phyloP scores from a whole-genome alignment of 1,284 basidiomycete species.

The Rhizoctonia solani region DNA sequence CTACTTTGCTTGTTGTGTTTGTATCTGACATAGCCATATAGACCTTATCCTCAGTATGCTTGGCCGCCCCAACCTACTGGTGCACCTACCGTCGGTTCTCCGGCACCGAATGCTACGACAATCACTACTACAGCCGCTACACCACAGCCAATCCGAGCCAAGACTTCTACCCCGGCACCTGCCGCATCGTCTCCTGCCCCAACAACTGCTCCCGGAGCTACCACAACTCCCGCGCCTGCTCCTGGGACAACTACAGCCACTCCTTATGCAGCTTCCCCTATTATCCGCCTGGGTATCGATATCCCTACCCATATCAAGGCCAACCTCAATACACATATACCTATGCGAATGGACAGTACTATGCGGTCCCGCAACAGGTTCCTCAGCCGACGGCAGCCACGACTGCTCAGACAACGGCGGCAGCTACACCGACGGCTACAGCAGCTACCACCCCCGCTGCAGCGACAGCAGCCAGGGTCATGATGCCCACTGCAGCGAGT shows the following conservation, averaged over 20 bases:
- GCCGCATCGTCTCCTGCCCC: slow-evolving; percentile 39
- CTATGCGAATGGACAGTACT: slow-evolving; percentile 29
- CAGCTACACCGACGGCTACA: slow-evolving; percentile 32
- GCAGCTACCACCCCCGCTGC: slow-evolving; percentile 8
- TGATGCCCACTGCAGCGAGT: slow-evolving; percentile 1
- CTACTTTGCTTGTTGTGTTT: neutral
- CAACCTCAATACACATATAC: slow-evolving; percentile 31
- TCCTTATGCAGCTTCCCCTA: slow-evolving; percentile 14
- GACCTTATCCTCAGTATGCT: too few relatives aligned
- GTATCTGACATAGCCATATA: slow-evolving; percentile 2
- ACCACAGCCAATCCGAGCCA: slow-evolving; percentile 41
- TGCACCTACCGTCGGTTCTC: slow-evolving; percentile 24
- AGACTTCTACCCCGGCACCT: slow-evolving; percentile 22
- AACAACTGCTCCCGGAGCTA: slow-evolving; percentile 40
- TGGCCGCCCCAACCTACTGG: slow-evolving; percentile 28
- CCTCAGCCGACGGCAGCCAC: slow-evolving; percentile 16
- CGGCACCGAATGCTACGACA: neutral
- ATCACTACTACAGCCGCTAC: slow-evolving; percentile 2
- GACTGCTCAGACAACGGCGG: slow-evolving; percentile 27
- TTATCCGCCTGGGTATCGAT: slow-evolving; percentile 17
- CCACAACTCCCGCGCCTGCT: slow-evolving; percentile 32
- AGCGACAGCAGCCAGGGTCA: slow-evolving; percentile 17
- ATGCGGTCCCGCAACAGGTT: slow-evolving; percentile 25
- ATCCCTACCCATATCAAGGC: slow-evolving; percentile 33
- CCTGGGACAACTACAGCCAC: slow-evolving; percentile 28